Evolutionary conservation across 352 stramenopile species (phyloP).

Genomic region (Phytophthora lateralis): DNA sequence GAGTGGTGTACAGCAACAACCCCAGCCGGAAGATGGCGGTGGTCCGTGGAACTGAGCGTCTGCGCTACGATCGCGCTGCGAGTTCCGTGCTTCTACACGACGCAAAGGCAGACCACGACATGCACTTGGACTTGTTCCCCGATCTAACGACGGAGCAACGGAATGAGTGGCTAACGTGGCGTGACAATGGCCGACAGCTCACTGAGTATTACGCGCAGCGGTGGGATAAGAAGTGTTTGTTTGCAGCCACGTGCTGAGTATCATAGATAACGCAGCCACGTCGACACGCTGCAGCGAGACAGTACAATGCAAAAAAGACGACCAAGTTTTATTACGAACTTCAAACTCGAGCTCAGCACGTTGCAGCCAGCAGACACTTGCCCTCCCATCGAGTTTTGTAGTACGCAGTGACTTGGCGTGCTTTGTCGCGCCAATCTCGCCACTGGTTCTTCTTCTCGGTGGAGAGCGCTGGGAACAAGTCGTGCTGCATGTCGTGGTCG

Average conservation of each 20-base stretch:
- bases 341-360: not conserved
- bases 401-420: conserved; percentile 50
- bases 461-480: conserved; percentile 39
- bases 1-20: conserved; percentile 59
- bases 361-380: not conserved
- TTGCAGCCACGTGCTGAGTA: conserved; percentile 5
- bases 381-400: conserved; percentile 55
- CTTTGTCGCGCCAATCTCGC: conserved; percentile 23
- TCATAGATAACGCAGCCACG: not conserved
- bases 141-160: not conserved
- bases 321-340: not conserved
- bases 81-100: conserved; percentile 23
- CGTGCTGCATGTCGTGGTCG: conserved; percentile 44
- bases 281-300: not conserved
- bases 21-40: conserved; percentile 41
- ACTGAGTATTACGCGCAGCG: conserved; percentile 4
- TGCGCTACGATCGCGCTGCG: conserved; percentile 43
- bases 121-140: conserved; percentile 15
- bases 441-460: conserved; percentile 25
- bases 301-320: not conserved
- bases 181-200: conserved; percentile 4
- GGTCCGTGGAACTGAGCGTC: conserved; percentile 37
- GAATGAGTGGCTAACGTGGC: conserved; percentile 3
- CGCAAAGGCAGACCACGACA: conserved; percentile 27
- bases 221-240: conserved; percentile 10